These are phyloP conservation scores for Clarireedia monteithiana DNA, from an alignment of 2,329 filamentous ascomycete genomes.

Conservation along the genomic window DNA sequence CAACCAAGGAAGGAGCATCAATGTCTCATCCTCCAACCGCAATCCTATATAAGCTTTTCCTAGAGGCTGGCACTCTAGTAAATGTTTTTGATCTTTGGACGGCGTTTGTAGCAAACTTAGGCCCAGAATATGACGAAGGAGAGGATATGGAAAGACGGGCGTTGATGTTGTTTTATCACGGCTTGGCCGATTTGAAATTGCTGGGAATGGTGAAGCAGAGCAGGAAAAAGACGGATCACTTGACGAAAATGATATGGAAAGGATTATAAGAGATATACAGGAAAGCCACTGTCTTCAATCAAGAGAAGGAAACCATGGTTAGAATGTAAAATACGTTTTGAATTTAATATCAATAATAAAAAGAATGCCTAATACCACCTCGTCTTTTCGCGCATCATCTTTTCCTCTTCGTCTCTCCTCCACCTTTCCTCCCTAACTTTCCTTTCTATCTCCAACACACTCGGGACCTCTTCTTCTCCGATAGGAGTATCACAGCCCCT, in stretches of 20 bases:
- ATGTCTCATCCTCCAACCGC: slow-evolving; percentile 61
- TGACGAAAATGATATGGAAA: slow-evolving; percentile 76
- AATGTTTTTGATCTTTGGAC: slow-evolving; percentile 76
- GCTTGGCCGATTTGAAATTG: slow-evolving; percentile 73
- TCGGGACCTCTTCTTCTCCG: slow-evolving; percentile 23
- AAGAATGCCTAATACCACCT: slow-evolving; percentile 18
- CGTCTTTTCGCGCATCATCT: slow-evolving; percentile 19
- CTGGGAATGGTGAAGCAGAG: slow-evolving; percentile 85
- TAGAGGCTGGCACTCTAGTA: slow-evolving; percentile 68
- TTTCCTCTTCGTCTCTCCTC: slow-evolving; percentile 24
- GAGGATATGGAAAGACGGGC: slow-evolving; percentile 46
- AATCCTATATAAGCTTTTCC: slow-evolving; percentile 70
- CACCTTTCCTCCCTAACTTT: slow-evolving; percentile 32
- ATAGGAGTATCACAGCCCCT: slow-evolving; percentile 50
- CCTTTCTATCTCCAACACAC: slow-evolving; percentile 32
- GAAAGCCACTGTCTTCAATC: not conserved
- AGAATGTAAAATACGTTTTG: not conserved
- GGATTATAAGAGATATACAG: slow-evolving; percentile 46
- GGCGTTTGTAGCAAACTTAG: slow-evolving; percentile 60
- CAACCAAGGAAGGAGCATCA: slow-evolving; percentile 40
- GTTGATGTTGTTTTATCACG: slow-evolving; percentile 76
- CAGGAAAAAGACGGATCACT: slow-evolving; percentile 85
- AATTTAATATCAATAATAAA: not conserved
- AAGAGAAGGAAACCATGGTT: not conserved
- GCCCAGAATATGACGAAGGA: slow-evolving; percentile 18